Conservation (phyloP, 495 filamentous ascomycete species). For the Saxophila tyrrhenica region DNA sequence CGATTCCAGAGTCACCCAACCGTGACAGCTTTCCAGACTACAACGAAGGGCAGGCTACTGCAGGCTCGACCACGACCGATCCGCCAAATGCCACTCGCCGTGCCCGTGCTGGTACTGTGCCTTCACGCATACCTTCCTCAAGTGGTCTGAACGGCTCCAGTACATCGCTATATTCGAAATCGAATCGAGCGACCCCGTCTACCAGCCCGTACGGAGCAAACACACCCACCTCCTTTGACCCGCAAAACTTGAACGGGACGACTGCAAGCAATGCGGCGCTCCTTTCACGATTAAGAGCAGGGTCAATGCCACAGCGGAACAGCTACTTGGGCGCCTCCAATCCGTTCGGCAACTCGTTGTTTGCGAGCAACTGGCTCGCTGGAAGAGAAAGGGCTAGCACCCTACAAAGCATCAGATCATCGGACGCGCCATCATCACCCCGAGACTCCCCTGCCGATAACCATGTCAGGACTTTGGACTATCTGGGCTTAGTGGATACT, state of each 20-base stretch:
- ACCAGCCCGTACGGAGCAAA: slow-evolving; percentile 81
- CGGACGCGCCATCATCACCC: slow-evolving; percentile 81
- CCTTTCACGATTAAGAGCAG: slow-evolving; percentile 79
- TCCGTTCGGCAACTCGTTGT: slow-evolving; percentile 81
- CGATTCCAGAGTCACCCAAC: slow-evolving; percentile 90
- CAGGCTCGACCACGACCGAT: slow-evolving; percentile 29
- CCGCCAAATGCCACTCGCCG: slow-evolving; percentile 48
- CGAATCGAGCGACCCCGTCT: slow-evolving; percentile 78
- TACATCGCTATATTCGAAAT: slow-evolving; percentile 61
- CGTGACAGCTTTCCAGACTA: slow-evolving; percentile 93
- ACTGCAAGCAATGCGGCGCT: slow-evolving; percentile 54
- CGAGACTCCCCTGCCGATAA: slow-evolving; percentile 75
- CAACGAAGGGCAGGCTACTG: slow-evolving; percentile 27
- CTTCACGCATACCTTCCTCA: slow-evolving; percentile 78
- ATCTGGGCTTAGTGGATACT: slow-evolving; percentile 88
- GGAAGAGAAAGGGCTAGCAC: slow-evolving; percentile 71
- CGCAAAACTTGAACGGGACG: slow-evolving; percentile 17
- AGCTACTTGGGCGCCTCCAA: slow-evolving; percentile 45
- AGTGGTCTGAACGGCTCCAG: slow-evolving; percentile 47
- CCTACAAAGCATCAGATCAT: slow-evolving; percentile 73
- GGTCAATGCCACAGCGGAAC: slow-evolving; percentile 85
- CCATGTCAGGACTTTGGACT: slow-evolving; percentile 91
- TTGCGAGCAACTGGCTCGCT: slow-evolving; percentile 72
- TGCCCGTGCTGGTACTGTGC: slow-evolving; percentile 89
- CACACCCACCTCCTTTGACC: slow-evolving; percentile 59